Evolutionary conservation across 192 early-diverging fungal genomes (phyloP).

Genomic region (Gryganskiella cystojenkinii): DNA sequence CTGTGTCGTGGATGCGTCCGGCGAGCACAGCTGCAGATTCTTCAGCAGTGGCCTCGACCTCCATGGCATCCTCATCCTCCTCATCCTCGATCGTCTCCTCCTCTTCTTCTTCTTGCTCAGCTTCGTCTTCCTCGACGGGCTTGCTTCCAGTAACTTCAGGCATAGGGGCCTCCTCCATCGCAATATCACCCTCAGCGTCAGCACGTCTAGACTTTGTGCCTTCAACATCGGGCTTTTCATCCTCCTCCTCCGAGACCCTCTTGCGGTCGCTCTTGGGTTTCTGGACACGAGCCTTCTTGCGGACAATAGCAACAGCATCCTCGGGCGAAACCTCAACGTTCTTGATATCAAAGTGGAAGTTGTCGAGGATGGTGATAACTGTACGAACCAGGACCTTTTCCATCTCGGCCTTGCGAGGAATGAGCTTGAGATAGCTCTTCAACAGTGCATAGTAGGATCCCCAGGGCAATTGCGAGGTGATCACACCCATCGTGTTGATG

Average conservation of each 20-base stretch:
- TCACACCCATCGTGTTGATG: slow-evolving; percentile 77
- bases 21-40: slow-evolving; percentile 43
- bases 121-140: slow-evolving; percentile 47
- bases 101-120: slow-evolving; percentile 48
- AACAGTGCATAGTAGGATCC: slow-evolving; percentile 82
- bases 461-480: slow-evolving; percentile 84
- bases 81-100: slow-evolving; percentile 49
- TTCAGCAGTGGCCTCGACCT: slow-evolving; percentile 44
- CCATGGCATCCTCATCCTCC: slow-evolving; percentile 43
- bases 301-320: slow-evolving; percentile 26
- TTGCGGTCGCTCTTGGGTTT: slow-evolving; percentile 33
- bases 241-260: slow-evolving; percentile 16
- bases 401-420: slow-evolving; percentile 71
- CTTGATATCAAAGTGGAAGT: slow-evolving; percentile 91
- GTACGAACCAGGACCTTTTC: slow-evolving; percentile 89
- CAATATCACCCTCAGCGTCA: slow-evolving; percentile 47
- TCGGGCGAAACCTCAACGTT: slow-evolving; percentile 62
- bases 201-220: slow-evolving; percentile 29
- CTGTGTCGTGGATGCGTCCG: slow-evolving; percentile 72
- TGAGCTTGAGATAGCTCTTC: slow-evolving; percentile 75
- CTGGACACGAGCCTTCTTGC: slow-evolving; percentile 10
- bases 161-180: slow-evolving; percentile 55
- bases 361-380: slow-evolving; percentile 84
- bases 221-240: slow-evolving; percentile 52
- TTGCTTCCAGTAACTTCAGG: slow-evolving; percentile 26